Percentiles rank a stretch among this genome's conserved stretches.
Evolutionary conservation across 176 grass and related monocot genomes (phyloP).

Genomic region (Musa acuminata): DNA sequence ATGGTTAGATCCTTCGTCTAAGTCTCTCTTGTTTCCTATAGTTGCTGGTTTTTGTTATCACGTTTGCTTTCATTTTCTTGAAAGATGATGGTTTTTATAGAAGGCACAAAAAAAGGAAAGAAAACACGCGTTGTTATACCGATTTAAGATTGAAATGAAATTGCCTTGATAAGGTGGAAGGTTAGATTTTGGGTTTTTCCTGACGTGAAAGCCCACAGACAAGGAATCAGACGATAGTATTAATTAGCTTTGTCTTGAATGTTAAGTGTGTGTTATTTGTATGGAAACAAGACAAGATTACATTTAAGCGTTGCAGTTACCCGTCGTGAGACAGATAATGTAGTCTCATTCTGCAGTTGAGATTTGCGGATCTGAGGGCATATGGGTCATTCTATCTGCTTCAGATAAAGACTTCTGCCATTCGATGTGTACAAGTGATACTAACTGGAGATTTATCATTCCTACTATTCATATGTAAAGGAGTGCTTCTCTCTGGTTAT

Average conservation of each 20-base stretch:
- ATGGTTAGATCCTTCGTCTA: slow-evolving; percentile 27
- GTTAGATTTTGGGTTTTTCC: no score
- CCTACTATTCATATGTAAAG: no score
- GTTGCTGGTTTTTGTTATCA: neutral
- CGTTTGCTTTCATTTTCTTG: neutral
- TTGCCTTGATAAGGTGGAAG: no score
- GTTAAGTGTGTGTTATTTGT: neutral
- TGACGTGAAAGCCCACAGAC: no score
- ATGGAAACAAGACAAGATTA: neutral
- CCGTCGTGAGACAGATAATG: neutral
- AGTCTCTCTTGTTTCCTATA: no score
- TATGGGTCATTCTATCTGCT: neutral
- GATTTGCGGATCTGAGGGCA: neutral
- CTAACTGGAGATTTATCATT: no score
- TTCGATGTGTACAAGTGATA: no score
- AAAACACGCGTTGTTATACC: neutral
- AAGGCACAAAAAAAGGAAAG: neutral
- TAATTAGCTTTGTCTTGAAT: no score
- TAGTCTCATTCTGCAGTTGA: neutral
- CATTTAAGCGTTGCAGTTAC: neutral
- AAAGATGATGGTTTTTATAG: no score
- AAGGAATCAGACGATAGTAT: neutral
- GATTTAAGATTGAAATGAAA: neutral
- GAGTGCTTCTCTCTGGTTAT: no score
- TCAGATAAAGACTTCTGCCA: no score